Evolutionary conservation across 2,329 filamentous ascomycete species (phyloP).

Genomic region (Penicillium sp.): DNA sequence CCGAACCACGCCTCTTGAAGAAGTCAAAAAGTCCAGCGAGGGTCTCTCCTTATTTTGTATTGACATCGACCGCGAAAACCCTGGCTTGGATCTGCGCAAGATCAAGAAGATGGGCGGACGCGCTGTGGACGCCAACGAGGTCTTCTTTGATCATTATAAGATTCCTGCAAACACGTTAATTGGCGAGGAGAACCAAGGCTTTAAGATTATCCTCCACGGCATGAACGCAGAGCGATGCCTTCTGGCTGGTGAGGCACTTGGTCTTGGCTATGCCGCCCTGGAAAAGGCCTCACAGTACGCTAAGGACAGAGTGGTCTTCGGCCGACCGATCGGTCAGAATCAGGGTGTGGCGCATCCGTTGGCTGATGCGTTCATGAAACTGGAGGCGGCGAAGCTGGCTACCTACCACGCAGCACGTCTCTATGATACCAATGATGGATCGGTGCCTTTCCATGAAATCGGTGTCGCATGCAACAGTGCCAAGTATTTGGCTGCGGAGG

Average conservation of each 20-base stretch:
- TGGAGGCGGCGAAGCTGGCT: constrained; percentile 53
- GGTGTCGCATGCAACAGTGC: constrained; percentile 61
- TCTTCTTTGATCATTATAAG: constrained; percentile 73
- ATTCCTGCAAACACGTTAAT: constrained; percentile 59
- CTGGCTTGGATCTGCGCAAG: constrained; percentile 57
- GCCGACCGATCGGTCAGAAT: constrained; percentile 51
- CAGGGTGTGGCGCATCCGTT: constrained; percentile 54
- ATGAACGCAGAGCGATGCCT: constrained; percentile 73
- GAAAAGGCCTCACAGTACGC: constrained; percentile 58
- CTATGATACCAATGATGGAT: constrained; percentile 48
- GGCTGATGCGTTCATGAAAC: constrained; percentile 52
- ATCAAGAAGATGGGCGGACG: constrained; percentile 82
- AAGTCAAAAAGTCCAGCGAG: constrained; percentile 61
- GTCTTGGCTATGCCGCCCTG: constrained; percentile 65
- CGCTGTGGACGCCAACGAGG: constrained; percentile 74
- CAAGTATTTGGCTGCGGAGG: constrained; percentile 58
- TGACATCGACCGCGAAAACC: constrained; percentile 54
- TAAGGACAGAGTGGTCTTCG: constrained; percentile 53
- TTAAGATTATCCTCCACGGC: constrained; percentile 68
- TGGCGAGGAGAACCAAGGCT: constrained; percentile 65
- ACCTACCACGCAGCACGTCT: constrained; percentile 54
- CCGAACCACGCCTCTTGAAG: constrained; percentile 61
- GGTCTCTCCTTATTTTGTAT: constrained; percentile 75
- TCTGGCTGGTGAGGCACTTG: constrained; percentile 68
- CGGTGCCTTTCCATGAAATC: constrained; percentile 48